Evolutionary conservation across 768 basidiomycete species (phyloP), one percentile per base, ranked within the genome.

Genomic region (Thelephora aurantiotincta): DNA sequence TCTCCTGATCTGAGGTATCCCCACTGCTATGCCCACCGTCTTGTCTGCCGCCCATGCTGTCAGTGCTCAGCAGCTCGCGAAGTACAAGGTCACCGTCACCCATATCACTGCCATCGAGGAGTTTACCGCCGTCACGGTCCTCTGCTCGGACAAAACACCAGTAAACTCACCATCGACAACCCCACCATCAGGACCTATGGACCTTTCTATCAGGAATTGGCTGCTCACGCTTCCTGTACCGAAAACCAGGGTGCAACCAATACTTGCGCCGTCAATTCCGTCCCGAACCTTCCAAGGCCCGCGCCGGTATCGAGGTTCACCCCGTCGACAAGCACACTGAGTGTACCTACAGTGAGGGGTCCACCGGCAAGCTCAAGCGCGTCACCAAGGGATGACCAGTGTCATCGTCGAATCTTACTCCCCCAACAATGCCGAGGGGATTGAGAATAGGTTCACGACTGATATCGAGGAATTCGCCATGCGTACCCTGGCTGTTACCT

Each of bases 311-410:
- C 71, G 92, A 87, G 63, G 81, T 98, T 41, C 74, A 97, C 74
- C 94, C 94, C 45, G 91, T 93, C 57, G 91, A 94, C 76, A 97
- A 97, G 75, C 89, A 93, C 60, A 98, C 94, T 50, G 94, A 97
- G 70, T 93, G 94, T 64, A 98, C 94, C 44, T 98, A 97, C 72
- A 82, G 78, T 44, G 93, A 96, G 63, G 83, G 91, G 65, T 74
- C 89, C 6, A 74, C 86, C n/a, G 94, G 94, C 66, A 89, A 85
- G 65, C 77, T 98, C 56, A 96, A 94, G 79, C 89, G 94, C 59
- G 94, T 94, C 59, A 96, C 94, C 63, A 98, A 98, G 82, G 94
- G 94, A 98, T 98, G 94, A 98, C 94, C 38, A 94, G 92, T 71
- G 84, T 90, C 66, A 91, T 97, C 72, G 92, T 96, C 60, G 90